phyloP scores from a whole-genome alignment of 345 rosid species.

The Corchorus capsularis region DNA sequence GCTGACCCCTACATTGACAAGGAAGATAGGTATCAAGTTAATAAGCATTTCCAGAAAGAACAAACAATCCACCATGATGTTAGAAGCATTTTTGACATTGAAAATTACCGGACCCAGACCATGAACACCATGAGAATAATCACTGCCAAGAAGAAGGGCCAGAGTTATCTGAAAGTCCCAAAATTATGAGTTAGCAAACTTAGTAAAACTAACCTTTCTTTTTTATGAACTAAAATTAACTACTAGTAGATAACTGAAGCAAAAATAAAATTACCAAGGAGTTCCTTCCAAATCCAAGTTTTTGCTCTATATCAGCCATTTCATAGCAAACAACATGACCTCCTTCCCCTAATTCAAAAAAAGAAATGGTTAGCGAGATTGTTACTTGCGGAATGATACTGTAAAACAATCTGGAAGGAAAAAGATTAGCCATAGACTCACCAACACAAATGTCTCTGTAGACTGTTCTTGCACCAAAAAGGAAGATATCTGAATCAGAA shows the following conservation, averaged over 20 bases:
- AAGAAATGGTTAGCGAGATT: conserved; percentile 27
- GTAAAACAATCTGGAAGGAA: conserved; percentile 12
- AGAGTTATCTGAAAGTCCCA: conserved; percentile 61
- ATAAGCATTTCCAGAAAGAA: conserved; percentile 1
- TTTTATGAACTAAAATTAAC: too few species aligned
- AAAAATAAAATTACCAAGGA: conserved; percentile 63
- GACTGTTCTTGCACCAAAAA: conserved; percentile 91
- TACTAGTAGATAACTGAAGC: conserved; percentile 24
- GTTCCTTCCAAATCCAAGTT: conserved; percentile 89
- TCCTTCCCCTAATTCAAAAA: conserved; percentile 66
- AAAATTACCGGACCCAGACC: conserved; percentile 80
- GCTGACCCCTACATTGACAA: conserved; percentile 67
- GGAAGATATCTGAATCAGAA: conserved; percentile 90
- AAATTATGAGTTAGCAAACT: conserved; percentile 6
- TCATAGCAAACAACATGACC: conserved; percentile 88
- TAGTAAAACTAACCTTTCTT: background rate
- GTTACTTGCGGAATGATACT: conserved; percentile 8
- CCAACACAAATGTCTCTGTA: conserved; percentile 93
- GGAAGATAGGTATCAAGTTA: conserved; percentile 8
- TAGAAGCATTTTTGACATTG: conserved; percentile 22
- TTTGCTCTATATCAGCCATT: conserved; percentile 78
- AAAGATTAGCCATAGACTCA: conserved; percentile 30
- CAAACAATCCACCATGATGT: background rate
- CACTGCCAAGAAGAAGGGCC: conserved; percentile 90
- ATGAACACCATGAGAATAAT: conserved; percentile 79